A percentile compares a stretch with the other conserved stretches of the same genome.
phyloP scores from a whole-genome alignment of 805 yeast species.

The Naumovozyma castellii region DNA sequence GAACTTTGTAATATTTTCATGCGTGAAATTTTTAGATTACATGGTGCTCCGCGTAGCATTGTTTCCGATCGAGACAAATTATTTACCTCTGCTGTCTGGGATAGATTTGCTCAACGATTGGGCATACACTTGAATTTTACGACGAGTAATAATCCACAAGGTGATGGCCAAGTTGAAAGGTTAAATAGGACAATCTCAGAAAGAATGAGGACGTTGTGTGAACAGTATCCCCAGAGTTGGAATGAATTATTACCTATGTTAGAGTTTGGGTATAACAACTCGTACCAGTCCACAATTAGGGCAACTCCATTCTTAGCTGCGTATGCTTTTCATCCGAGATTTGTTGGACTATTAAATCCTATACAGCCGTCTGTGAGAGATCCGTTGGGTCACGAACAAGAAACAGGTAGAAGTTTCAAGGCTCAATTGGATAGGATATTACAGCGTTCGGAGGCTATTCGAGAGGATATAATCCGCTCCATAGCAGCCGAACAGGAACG shows the following conservation, averaged over 20 bases:
- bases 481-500: background rate
- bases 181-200: background rate
- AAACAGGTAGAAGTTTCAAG: background rate
- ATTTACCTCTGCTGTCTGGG: background rate
- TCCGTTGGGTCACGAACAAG: background rate
- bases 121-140: background rate
- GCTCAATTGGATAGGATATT: background rate
- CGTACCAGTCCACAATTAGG: background rate
- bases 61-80: background rate
- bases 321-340: background rate
- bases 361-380: background rate
- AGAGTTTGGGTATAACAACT: background rate
- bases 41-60: constrained; percentile 1
- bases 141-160: background rate
- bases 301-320: background rate
- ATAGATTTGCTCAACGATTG: background rate
- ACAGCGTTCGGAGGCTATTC: background rate
- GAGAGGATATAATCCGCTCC: background rate
- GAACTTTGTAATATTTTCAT: too few relatives aligned
- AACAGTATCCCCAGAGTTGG: background rate
- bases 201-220: too few relatives aligned
- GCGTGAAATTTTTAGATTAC: too few relatives aligned
- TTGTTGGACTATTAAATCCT: background rate
- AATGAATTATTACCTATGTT: background rate
- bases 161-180: background rate